Evolutionary conservation across 75 land plant genomes (phyloP), one percentile per base, ranked within the genome.

Genomic region (Pinus tabuliformis): DNA sequence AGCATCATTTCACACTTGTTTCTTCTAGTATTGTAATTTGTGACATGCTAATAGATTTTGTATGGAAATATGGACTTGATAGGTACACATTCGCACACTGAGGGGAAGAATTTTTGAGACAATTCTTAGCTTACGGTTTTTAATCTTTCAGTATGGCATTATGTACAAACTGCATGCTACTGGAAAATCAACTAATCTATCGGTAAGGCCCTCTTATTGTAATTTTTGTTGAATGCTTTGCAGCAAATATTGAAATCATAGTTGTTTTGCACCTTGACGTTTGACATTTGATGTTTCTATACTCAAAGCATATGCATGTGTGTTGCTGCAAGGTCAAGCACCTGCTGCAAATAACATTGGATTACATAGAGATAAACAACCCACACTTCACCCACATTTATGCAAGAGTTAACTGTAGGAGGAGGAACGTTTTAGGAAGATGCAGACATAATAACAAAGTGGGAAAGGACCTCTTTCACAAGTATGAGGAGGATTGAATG

Each of bases 71-170:
- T 73, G 9, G 3, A 59, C 58, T 15, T 78, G n/a, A 62, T 75
- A 93, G 98, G 81, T 56, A 56, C 98, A 95, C 72, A 95, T 95
- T 52, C 82, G 82, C 13, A 87, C 92, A 22, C 60, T 86, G 14
- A 68, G 89, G 21, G 96, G 96, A 54, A 85, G 87, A 26, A 77
- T 93, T 77, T 62, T 86, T 73, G 98, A 95, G 78, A 93, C 93
- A 7, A 78, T 95, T 62, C 76, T 95, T 59, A 95, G 88, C 64
- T 74, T 94, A 17, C 87, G 99, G 28, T 97, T 94, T 83, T 90
- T 97, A 59, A 79, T 97, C 54, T 97, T 97, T 78, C 99, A 97
- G 75, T 97, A 92, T 86, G 99, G 99, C 11, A 82, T 97, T 75
- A 89, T 97, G 11, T 97, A 97, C 84, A 82, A 90, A 75, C 75